Conservation (phyloP, 371 early-diverging fungal genomes). For the Homolaphlyctis polyrhiza region DNA sequence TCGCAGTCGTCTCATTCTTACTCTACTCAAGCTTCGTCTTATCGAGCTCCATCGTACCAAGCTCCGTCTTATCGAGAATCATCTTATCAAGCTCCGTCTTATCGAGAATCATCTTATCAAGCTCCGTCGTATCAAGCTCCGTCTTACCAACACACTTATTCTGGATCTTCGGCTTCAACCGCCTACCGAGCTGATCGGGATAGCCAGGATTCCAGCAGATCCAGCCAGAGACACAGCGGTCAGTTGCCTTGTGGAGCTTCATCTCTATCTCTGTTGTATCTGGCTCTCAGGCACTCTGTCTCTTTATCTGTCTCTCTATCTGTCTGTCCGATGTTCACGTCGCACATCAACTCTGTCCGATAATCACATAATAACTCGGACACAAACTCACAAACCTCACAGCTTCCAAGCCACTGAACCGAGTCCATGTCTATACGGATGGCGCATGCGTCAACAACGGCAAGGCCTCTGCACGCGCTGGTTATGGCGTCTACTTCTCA, state of each 20-base stretch:
- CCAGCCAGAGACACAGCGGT: no score
- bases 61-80: neutral
- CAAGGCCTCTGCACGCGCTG: constrained; percentile 53
- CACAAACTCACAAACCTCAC: neutral
- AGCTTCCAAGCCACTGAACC: neutral
- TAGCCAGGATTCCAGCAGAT: neutral
- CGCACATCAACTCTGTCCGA: no score
- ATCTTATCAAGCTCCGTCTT: neutral
- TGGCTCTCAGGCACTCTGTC: no score
- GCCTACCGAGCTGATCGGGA: neutral
- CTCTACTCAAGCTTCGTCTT: neutral
- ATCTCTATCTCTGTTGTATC: neutral
- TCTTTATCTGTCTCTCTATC: no score
- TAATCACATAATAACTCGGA: no score
- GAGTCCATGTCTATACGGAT: constrained; percentile 66
- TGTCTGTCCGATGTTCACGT: no score
- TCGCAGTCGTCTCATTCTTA: neutral
- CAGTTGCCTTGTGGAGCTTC: neutral
- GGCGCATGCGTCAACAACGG: constrained; percentile 75
- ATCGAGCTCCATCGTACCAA: no score
- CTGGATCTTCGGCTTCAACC: neutral
- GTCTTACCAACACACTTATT: neutral
- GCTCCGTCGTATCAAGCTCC: neutral
- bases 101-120: neutral
- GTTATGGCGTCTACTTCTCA: constrained; percentile 82